These are phyloP conservation scores for Scheffersomyces segobiensis DNA, from an alignment of 1,139 yeast genomes.

Conservation along the genomic window DNA sequence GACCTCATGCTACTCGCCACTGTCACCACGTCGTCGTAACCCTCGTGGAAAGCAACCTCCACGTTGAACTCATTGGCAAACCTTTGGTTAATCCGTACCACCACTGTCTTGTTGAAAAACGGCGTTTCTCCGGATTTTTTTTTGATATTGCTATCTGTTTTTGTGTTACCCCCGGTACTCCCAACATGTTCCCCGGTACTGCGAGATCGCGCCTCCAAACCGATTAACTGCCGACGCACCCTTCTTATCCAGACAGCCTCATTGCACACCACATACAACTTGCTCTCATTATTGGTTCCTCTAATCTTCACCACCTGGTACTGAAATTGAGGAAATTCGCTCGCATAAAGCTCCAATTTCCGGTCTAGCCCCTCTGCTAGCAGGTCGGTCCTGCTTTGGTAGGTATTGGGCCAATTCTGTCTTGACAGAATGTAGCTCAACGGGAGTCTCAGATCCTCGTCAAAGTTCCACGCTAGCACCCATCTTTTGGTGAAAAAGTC, in stretches of 20 bases:
- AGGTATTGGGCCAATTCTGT: not conserved
- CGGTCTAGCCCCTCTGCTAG: not conserved
- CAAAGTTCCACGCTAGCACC: slow-evolving; percentile 20
- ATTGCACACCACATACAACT: slow-evolving; percentile 3
- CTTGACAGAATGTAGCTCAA: not conserved
- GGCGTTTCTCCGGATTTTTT: not conserved
- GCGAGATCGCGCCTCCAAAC: not conserved
- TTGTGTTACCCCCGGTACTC: not conserved
- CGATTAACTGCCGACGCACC: slow-evolving; percentile 1
- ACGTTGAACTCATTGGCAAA: not conserved
- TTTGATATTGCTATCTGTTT: not conserved
- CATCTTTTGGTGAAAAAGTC: slow-evolving; percentile 18
- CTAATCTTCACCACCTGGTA: not conserved
- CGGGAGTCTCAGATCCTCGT: not conserved
- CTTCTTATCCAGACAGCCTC: slow-evolving; percentile 9
- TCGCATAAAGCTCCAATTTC: not conserved
- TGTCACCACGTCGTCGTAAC: not conserved
- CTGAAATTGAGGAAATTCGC: not conserved
- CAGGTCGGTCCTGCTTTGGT: slow-evolving; percentile 1
- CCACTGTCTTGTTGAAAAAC: not conserved
- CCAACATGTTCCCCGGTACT: not conserved
- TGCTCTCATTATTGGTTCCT: not conserved
- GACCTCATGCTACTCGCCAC: not conserved
- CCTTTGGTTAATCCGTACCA: not conserved
- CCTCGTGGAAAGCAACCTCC: not conserved